Conservation (phyloP, 2,329 filamentous ascomycete genomes). For the Mycosphaerella sp. region DNA sequence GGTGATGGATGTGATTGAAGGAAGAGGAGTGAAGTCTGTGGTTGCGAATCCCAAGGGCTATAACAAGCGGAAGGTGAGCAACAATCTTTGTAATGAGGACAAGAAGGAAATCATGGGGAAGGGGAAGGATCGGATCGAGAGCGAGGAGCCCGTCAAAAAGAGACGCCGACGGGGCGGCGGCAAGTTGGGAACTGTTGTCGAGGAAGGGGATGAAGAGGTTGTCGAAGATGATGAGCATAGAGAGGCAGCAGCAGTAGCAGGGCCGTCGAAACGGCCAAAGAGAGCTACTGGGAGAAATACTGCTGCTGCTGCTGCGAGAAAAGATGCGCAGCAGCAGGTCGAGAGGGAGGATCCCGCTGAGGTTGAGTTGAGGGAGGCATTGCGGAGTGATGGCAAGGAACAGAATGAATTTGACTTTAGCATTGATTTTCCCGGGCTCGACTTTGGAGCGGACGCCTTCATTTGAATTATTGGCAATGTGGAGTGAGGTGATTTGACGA, state of each 20-base stretch:
- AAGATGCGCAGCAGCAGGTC: neutral
- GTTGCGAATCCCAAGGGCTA: slow-evolving; percentile 18
- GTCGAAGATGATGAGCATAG: no score
- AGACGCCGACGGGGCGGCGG: neutral
- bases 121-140: slow-evolving; percentile 13
- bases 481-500: no score
- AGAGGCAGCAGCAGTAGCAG: no score
- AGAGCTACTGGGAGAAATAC: neutral
- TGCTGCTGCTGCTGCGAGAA: neutral
- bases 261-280: neutral
- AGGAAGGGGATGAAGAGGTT: neutral
- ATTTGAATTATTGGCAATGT: neutral
- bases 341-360: neutral
- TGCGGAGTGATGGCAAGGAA: neutral
- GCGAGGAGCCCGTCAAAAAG: neutral
- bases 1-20: slow-evolving; percentile 23
- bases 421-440: neutral
- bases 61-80: slow-evolving; percentile 15
- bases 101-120: slow-evolving; percentile 21
- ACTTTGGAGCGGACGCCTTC: neutral
- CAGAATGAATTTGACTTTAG: neutral
- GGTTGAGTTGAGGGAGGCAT: neutral
- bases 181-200: neutral
- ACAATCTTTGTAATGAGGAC: slow-evolving; percentile 21
- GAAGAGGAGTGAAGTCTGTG: slow-evolving; percentile 20